phyloP scores from a whole-genome alignment of 306 rosid genomes.

The Dalbergia cultrata region DNA sequence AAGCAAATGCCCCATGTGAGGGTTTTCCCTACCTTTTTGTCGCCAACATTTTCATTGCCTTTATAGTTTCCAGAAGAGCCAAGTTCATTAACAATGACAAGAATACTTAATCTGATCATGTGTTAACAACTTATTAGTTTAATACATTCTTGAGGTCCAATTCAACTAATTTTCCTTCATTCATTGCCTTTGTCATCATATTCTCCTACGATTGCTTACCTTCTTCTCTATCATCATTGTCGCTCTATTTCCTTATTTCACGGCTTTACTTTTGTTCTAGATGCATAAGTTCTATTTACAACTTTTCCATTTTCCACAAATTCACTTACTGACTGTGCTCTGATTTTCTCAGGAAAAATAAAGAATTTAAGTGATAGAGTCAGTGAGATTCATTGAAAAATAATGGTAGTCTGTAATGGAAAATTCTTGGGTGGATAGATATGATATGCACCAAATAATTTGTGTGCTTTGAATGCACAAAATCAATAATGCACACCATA shows the following conservation, averaged over 20 bases:
- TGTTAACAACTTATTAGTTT: background rate
- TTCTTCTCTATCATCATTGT: background rate
- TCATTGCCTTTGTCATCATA: background rate
- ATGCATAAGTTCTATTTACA: too few species aligned
- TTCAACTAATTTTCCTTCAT: background rate
- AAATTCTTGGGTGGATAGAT: too few species aligned
- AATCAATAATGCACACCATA: too few species aligned
- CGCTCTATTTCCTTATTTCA: background rate
- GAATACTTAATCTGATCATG: background rate
- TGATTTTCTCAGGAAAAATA: too few species aligned
- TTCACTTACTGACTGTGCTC: too few species aligned
- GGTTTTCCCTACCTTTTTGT: constrained; percentile 28
- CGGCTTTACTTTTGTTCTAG: too few species aligned
- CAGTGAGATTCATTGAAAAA: too few species aligned
- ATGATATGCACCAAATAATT: too few species aligned
- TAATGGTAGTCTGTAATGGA: too few species aligned
- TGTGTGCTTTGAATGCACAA: too few species aligned
- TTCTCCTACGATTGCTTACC: background rate
- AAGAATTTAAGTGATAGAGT: too few species aligned
- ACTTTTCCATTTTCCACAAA: too few species aligned
- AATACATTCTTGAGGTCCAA: background rate
- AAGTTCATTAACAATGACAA: background rate
- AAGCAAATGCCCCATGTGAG: constrained; percentile 16
- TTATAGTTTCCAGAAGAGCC: background rate
- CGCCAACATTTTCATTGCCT: constrained; percentile 8